Evolutionary conservation across 495 filamentous ascomycete species (phyloP), one percentile per base, ranked within the genome.

Genomic region (Penicillium bovifimosum): DNA sequence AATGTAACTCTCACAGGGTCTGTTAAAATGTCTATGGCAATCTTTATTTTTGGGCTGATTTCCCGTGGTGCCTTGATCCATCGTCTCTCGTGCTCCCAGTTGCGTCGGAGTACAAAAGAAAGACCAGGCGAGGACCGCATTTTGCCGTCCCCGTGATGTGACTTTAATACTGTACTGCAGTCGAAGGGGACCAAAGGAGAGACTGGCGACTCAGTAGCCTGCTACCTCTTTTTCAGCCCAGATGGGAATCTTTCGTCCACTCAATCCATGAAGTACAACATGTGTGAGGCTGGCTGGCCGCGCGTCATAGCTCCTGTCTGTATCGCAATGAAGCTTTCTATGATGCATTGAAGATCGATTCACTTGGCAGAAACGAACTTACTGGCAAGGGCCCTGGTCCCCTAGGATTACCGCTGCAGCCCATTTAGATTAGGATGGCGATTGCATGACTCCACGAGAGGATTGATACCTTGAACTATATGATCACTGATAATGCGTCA

Each of bases 241-340:
- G 31, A 63, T 28, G 60, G 0, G 5, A 64, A 60, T 53, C 35
- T 32, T 8, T 18, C 27, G 45, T 41, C 28, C 35, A 27, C 47
- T 28, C 27, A 58, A 33, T 54, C 43, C 18, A 50, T 53, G 56
- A 55, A 36, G 52, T 55, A 61, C 54, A 58, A 36, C 28, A 26
- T 49, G 41, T 32, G 9, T 24, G 18, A 60, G 52, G 45, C 16
- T 28, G 50, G 58, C 57, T 18, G 53, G 57, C 52, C 62, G 62
- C 62, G 62, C 60, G 60, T 60, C 62, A 63, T 53, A 55, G 39
- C 52, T 54, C 52, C 47, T 65, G 52, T 63, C 16, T 13, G 47
- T 42, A 53, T 60, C 36, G 24, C 52, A 61, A 61, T 33, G 6
- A 39, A 48, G 34, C 28, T 24, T 29, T 10, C 13, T 41, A 28